These are phyloP conservation scores for Peltaster fructicola DNA, from an alignment of 2,329 filamentous ascomycete genomes.

Conservation along the genomic window DNA sequence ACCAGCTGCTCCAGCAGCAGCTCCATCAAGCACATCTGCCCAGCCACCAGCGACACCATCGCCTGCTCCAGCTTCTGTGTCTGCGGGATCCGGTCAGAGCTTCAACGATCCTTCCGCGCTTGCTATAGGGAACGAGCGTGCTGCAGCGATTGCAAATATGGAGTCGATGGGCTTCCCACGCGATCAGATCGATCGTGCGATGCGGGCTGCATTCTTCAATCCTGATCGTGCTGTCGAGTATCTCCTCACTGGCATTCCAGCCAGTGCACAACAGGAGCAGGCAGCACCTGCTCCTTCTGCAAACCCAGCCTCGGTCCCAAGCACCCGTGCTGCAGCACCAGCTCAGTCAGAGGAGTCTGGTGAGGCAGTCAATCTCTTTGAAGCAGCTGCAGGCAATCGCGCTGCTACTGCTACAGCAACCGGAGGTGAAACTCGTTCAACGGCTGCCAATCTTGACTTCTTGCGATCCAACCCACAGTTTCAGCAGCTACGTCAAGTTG, in stretches of 20 bases:
- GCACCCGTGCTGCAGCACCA: constrained; percentile 63
- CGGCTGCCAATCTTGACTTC: constrained; percentile 68
- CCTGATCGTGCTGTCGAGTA: constrained; percentile 96
- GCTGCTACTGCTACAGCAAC: constrained; percentile 26
- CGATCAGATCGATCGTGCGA: constrained; percentile 74
- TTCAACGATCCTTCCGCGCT: constrained; percentile 66
- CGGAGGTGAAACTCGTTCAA: constrained; percentile 33
- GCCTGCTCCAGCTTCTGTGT: constrained; percentile 28
- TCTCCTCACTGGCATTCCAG: constrained; percentile 79
- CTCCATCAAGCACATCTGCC: constrained; percentile 31
- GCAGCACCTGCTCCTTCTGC: constrained; percentile 16
- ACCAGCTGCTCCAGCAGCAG: constrained; percentile 39
- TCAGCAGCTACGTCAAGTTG: constrained; percentile 89
- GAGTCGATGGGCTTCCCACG: constrained; percentile 93
- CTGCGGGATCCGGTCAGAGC: constrained; percentile 20
- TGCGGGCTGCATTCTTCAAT: constrained; percentile 94
- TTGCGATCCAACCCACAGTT: constrained; percentile 92
- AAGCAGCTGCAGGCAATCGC: constrained; percentile 37
- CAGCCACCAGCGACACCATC: constrained; percentile 34
- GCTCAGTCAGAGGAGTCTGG: constrained; percentile 39
- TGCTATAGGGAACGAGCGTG: constrained; percentile 66
- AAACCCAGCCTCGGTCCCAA: constrained; percentile 19
- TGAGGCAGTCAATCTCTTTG: constrained; percentile 72
- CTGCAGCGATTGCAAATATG: constrained; percentile 76
- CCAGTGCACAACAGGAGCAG: constrained; percentile 53